phyloP scores from a whole-genome alignment of 805 yeast genomes.

The Candida hispaniensis region DNA sequence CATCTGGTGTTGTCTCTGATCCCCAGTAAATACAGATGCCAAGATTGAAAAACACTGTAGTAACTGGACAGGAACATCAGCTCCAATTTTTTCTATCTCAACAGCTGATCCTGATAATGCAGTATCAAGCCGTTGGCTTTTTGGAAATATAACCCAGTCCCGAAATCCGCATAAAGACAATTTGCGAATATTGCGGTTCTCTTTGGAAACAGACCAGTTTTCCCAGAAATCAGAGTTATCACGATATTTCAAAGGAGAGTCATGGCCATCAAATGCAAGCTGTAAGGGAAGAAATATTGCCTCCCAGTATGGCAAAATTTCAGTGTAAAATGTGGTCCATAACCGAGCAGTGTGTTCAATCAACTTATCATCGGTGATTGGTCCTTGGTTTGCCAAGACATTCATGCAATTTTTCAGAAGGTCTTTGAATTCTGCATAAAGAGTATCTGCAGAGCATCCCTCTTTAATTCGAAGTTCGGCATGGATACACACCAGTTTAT shows the following conservation, averaged over 20 bases:
- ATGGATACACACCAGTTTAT: slow-evolving; percentile 37
- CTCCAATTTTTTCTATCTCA: slow-evolving; percentile 16
- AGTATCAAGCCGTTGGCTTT: slow-evolving; percentile 22
- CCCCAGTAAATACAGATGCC: slow-evolving; percentile 41
- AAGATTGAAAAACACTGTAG: slow-evolving; percentile 55
- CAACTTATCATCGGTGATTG: slow-evolving; percentile 25
- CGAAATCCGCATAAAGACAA: slow-evolving; percentile 29
- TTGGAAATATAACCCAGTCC: slow-evolving; percentile 29
- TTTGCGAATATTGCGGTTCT: slow-evolving; percentile 24
- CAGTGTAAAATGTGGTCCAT: slow-evolving; percentile 50
- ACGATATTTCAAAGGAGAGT: slow-evolving; percentile 31
- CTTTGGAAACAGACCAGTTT: slow-evolving; percentile 21
- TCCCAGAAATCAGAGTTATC: slow-evolving; percentile 32
- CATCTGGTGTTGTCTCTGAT: slow-evolving; percentile 47
- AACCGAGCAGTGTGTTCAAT: slow-evolving; percentile 31
- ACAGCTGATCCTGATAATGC: slow-evolving; percentile 19
- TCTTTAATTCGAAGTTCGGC: slow-evolving; percentile 32
- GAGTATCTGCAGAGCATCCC: slow-evolving; percentile 30
- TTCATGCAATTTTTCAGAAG: slow-evolving; percentile 36
- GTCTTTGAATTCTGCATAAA: slow-evolving; percentile 38
- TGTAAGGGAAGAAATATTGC: slow-evolving; percentile 55
- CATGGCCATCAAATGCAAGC: slow-evolving; percentile 37
- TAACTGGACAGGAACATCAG: slow-evolving; percentile 30
- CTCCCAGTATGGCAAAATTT: slow-evolving; percentile 46
- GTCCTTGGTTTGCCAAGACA: slow-evolving; percentile 18